Evolutionary conservation across 768 basidiomycete genomes (phyloP).

Genomic region (Mycena galericulata): DNA sequence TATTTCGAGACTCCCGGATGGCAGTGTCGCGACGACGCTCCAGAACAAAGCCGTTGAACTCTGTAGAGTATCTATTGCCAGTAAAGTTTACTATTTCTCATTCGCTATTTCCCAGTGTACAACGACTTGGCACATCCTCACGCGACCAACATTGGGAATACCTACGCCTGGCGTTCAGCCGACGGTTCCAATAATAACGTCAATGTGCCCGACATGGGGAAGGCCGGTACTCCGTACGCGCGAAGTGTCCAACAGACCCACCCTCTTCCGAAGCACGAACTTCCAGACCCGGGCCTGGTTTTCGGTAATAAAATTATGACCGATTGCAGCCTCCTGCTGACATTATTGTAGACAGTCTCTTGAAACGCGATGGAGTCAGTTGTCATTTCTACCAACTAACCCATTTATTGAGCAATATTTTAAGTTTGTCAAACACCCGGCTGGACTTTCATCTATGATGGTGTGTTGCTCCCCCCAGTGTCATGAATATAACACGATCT

Average conservation of each 20-base stretch:
- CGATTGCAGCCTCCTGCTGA: not conserved
- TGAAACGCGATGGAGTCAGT: constrained; percentile 76
- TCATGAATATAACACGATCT: too few species aligned
- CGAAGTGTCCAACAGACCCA: constrained; percentile 82
- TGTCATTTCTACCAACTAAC: not conserved
- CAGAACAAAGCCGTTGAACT: constrained; percentile 66
- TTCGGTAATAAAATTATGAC: constrained; percentile 71
- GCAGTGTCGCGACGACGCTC: constrained; percentile 49
- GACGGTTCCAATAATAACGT: constrained; percentile 87
- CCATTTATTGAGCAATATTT: constrained; percentile 21
- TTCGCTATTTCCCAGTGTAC: constrained; percentile 64
- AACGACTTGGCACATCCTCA: constrained; percentile 87
- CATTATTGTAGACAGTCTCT: constrained; percentile 47
- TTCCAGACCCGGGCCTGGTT: constrained; percentile 84
- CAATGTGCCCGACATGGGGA: constrained; percentile 76
- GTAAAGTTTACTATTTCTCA: not conserved
- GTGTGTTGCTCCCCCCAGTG: not conserved
- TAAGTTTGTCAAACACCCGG: constrained; percentile 82
- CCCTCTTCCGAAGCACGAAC: constrained; percentile 71
- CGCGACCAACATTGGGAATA: constrained; percentile 70
- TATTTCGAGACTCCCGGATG: constrained; percentile 68
- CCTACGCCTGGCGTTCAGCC: constrained; percentile 76
- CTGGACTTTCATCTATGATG: constrained; percentile 83
- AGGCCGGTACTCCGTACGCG: constrained; percentile 84
- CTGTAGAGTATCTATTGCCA: constrained; percentile 55